Evolutionary conservation across 192 early-diverging fungal species (phyloP), one percentile per base, ranked within the genome.

Genomic region (Lobosporangium transversale): DNA sequence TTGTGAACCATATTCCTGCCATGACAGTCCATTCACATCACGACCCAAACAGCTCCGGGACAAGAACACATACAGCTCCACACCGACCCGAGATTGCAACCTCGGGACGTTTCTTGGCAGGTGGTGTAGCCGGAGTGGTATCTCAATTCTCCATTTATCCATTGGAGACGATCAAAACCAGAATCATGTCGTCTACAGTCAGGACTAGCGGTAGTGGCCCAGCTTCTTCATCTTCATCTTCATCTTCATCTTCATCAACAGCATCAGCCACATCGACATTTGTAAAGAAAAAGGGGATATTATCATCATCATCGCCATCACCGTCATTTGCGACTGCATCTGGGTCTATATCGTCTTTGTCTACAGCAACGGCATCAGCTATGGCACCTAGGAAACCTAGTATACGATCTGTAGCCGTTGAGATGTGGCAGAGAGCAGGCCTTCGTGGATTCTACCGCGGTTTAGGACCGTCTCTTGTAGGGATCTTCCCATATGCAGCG

Each of bases 401-500:
- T 21, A 81, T 90, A 53, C 43, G 81, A n/a, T 58, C 55, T 9
- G 89, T 90, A 2, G 84, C 85, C 3, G 70, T 68, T 11, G 68
- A 84, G 32, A 89, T 93, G 86, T 92, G 85, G 79, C 74, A 59
- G 29, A 80, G 84, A 55, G 79, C 85, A 35, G 90, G 92, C 18
- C 49, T 90, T 36, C 75, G 82, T 7, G 81, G 87, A 2, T 92
- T 93, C 43, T 94, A 88, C 63, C 82, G 85, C 53, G 90, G 89
- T 24, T 79, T 88, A 37, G 68, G 79, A 30, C 84, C 86, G 1
- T 79, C 90, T 0, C 63, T 93, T 1, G 58, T 93, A 0, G 92
- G 92, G n/a, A 87, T 93, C 42, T 88, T 93, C 33, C 92, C 90
- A 17, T 93, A 92, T 78, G 88, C 89, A 29, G 92, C 90, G 7